phyloP scores from a whole-genome alignment of 2,329 filamentous ascomycete species.

The Pseudocercospora fijiensis region DNA sequence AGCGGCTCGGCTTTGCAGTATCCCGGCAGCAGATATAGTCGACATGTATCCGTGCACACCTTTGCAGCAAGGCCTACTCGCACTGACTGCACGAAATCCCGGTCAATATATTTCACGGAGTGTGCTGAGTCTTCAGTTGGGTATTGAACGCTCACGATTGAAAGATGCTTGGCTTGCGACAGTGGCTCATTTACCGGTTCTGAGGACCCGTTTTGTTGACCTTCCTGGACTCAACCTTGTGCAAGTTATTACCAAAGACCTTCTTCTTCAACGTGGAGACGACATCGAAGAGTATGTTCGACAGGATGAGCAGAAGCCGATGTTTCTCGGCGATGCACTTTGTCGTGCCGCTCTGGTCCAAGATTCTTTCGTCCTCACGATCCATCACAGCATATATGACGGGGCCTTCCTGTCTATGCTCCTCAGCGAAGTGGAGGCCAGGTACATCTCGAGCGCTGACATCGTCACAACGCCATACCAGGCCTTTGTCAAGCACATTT shows the following conservation, averaged over 20 bases:
- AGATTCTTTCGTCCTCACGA: constrained; percentile 22
- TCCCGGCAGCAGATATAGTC: constrained; percentile 37
- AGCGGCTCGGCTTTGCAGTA: constrained; percentile 13
- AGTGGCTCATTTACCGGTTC: not conserved
- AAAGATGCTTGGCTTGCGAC: constrained; percentile 33
- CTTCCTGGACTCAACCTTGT: constrained; percentile 12
- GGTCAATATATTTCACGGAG: constrained; percentile 54
- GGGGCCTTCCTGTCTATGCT: constrained; percentile 41
- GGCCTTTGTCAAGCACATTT: not conserved
- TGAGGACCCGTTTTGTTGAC: constrained; percentile 10
- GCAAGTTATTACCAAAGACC: constrained; percentile 33
- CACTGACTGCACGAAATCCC: constrained; percentile 52
- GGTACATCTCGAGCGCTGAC: not conserved
- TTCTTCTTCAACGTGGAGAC: constrained; percentile 34
- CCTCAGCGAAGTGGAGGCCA: constrained; percentile 31
- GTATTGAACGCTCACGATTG: constrained; percentile 37
- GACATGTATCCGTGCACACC: constrained; percentile 51
- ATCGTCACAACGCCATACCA: not conserved
- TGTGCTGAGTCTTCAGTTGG: constrained; percentile 8
- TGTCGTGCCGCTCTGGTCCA: constrained; percentile 40
- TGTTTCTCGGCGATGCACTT: constrained; percentile 49
- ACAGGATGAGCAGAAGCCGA: constrained; percentile 37
- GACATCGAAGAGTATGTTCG: constrained; percentile 39
- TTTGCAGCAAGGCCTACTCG: constrained; percentile 44
- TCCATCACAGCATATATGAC: constrained; percentile 45